phyloP scores from a whole-genome alignment of 768 basidiomycete genomes.

The Lactarius pseudohatsudake region DNA sequence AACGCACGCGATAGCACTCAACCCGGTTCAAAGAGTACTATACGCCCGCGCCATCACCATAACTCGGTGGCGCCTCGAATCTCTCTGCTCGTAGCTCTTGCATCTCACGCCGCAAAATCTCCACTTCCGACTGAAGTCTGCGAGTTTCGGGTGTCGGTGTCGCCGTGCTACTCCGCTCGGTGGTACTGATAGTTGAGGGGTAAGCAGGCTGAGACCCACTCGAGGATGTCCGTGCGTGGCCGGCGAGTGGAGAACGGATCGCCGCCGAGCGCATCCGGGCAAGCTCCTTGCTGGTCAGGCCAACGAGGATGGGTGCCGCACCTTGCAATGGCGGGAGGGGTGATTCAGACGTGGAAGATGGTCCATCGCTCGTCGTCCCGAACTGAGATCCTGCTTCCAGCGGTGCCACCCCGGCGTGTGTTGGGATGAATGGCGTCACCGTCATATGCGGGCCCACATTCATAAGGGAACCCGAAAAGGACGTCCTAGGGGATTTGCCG shows the following conservation, averaged over 20 bases:
- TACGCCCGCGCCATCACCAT: slow-evolving; percentile 6
- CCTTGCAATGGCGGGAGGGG: neutral
- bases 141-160: neutral
- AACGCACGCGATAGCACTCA: too few species aligned
- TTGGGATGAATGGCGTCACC: slow-evolving; percentile 8
- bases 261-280: slow-evolving; percentile 13
- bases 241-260: neutral
- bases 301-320: neutral
- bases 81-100: slow-evolving; percentile 31
- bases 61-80: slow-evolving; percentile 33
- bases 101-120: slow-evolving; percentile 33
- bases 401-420: neutral
- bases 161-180: neutral
- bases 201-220: too few species aligned
- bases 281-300: slow-evolving; percentile 20
- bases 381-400: neutral
- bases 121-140: slow-evolving; percentile 32
- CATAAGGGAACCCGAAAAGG: neutral
- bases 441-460: neutral
- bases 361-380: neutral
- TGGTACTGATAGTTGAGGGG: neutral
- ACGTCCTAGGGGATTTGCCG: neutral
- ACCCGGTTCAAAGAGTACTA: too few species aligned
- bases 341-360: neutral
- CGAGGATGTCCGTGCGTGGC: too few species aligned